phyloP scores from a whole-genome alignment of 805 yeast species.

The Candida khao-thaluensis region DNA sequence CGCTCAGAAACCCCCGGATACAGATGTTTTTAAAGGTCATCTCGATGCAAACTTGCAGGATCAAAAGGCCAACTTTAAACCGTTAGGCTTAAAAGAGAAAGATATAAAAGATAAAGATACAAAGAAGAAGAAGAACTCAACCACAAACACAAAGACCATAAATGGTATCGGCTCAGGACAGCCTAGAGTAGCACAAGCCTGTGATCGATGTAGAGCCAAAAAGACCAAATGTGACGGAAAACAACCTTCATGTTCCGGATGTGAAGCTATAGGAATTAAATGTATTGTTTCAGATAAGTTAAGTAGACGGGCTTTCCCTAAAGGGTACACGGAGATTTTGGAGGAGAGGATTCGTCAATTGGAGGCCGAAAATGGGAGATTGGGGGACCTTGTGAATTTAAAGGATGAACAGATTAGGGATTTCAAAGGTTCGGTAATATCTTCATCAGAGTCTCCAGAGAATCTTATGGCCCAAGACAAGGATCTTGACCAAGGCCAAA shows the following conservation, averaged over 20 bases:
- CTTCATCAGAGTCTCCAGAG: neutral
- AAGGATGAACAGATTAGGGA: conserved; percentile 60
- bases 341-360: conserved; percentile 87
- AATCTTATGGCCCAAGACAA: too few relatives aligned
- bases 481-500: too few relatives aligned
- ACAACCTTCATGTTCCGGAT: conserved; percentile 69
- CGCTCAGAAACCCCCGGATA: conserved; percentile 1
- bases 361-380: conserved; percentile 73
- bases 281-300: conserved; percentile 86
- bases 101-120: neutral
- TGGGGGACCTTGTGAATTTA: conserved; percentile 60
- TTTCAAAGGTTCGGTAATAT: neutral
- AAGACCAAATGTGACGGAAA: conserved; percentile 79
- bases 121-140: conserved; percentile 7
- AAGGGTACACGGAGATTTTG: conserved; percentile 87
- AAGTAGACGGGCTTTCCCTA: conserved; percentile 83
- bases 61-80: neutral
- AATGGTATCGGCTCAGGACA: conserved; percentile 65
- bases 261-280: conserved; percentile 81
- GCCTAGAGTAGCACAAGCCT: conserved; percentile 83
- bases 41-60: neutral
- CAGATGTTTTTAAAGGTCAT: neutral
- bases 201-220: conserved; percentile 84
- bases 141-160: conserved; percentile 43
- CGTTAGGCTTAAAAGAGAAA: too few relatives aligned